Conservation (phyloP, 2,329 filamentous ascomycete species). For the Berkeleyomyces basicola region DNA sequence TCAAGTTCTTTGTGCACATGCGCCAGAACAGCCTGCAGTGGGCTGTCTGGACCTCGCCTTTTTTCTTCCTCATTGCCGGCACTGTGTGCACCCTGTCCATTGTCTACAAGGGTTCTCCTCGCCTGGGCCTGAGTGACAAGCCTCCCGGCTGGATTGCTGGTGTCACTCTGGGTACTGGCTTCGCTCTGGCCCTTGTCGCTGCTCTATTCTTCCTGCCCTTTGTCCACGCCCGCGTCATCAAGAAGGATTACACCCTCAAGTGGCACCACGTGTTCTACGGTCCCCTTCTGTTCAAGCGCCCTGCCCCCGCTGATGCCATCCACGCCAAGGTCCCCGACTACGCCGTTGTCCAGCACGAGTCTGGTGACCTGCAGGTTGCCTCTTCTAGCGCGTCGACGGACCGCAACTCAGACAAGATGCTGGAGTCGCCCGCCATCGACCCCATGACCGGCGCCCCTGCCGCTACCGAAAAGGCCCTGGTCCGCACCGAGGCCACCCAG, state of each 20-base stretch:
- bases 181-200: constrained; percentile 40
- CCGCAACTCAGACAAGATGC: constrained; percentile 26
- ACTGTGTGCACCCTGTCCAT: constrained; percentile 62
- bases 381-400: constrained; percentile 22
- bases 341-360: constrained; percentile 45
- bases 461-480: constrained; percentile 28
- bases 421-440: constrained; percentile 19
- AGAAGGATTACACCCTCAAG: constrained; percentile 47
- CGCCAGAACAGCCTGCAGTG: constrained; percentile 55
- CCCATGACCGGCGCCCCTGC: constrained; percentile 10
- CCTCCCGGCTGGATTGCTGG: constrained; percentile 49
- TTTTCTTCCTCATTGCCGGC: constrained; percentile 62
- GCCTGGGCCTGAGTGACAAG: constrained; percentile 47
- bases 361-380: constrained; percentile 17
- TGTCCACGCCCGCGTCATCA: constrained; percentile 49
- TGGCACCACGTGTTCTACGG: constrained; percentile 47
- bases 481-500: constrained; percentile 31
- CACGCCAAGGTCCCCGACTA: constrained; percentile 53
- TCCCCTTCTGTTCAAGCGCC: constrained; percentile 46
- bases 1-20: constrained; percentile 54
- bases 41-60: constrained; percentile 57
- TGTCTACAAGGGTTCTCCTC: constrained; percentile 67
- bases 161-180: constrained; percentile 48
- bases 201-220: constrained; percentile 60
- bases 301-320: constrained; percentile 34